phyloP scores from a whole-genome alignment of 495 filamentous ascomycete genomes.

The Usnea hakonensis region DNA sequence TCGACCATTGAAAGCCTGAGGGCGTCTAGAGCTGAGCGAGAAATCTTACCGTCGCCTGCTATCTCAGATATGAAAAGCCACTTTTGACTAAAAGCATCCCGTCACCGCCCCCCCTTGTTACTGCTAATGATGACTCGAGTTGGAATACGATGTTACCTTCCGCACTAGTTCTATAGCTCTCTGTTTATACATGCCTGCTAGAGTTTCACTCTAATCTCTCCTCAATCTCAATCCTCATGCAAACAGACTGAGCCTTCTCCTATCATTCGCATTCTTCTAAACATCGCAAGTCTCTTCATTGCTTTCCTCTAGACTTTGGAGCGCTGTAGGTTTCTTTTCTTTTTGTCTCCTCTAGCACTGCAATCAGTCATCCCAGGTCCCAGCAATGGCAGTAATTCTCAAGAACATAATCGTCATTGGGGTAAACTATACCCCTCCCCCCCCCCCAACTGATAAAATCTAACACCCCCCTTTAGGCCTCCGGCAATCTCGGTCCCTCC shows the following conservation, averaged over 20 bases:
- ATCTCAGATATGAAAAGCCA: not conserved
- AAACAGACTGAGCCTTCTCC: not conserved
- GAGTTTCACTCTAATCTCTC: not conserved
- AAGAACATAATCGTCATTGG: conserved; percentile 31
- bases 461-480: conserved; percentile 24
- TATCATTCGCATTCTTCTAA: not conserved
- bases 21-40: not conserved
- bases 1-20: not conserved
- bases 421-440: conserved; percentile 12
- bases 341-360: not conserved
- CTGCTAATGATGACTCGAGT: not conserved
- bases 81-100: not conserved
- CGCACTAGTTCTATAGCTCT: not conserved
- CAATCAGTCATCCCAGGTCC: too few relatives aligned
- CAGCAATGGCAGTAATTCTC: conserved; percentile 6
- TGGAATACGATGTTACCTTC: not conserved
- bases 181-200: too few relatives aligned
- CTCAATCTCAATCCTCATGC: not conserved
- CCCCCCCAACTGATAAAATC: conserved; percentile 5
- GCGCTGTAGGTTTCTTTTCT: not conserved
- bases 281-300: not conserved
- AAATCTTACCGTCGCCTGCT: not conserved
- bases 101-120: not conserved
- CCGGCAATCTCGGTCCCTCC: conserved; percentile 33
- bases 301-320: not conserved